A percentile compares a stretch with the other conserved stretches of the same genome.
These are phyloP conservation scores for Cryptococcus sp. DNA, from an alignment of 1,284 basidiomycete genomes.

Conservation along the genomic window DNA sequence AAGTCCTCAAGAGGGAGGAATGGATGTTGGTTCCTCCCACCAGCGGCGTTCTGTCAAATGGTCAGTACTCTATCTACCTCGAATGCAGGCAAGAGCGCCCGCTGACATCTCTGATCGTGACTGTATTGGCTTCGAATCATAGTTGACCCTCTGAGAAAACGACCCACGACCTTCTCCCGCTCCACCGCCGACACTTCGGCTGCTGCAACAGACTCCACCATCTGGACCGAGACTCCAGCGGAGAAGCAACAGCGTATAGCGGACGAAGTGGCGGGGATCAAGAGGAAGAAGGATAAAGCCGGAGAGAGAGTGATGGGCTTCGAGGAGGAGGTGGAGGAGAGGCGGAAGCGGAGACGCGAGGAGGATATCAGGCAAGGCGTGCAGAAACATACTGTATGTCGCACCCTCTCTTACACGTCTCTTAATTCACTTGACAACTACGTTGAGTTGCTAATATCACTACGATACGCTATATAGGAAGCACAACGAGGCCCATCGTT, in stretches of 20 bases:
- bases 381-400: constrained; percentile 74
- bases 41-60: constrained; percentile 69
- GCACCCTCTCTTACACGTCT: not conserved
- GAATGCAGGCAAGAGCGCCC: not conserved
- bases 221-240: constrained; percentile 92
- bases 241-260: constrained; percentile 79
- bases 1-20: constrained; percentile 76
- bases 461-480: constrained; percentile 6
- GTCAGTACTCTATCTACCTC: constrained; percentile 56
- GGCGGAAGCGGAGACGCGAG: constrained; percentile 62
- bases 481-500: constrained; percentile 64
- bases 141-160: constrained; percentile 73
- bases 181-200: constrained; percentile 45
- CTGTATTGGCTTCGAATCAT: constrained; percentile 13
- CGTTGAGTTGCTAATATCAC: too few species aligned
- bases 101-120: too few species aligned
- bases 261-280: constrained; percentile 83
- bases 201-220: constrained; percentile 55
- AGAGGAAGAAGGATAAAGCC: constrained; percentile 63
- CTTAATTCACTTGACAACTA: too few species aligned
- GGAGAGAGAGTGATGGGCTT: constrained; percentile 30
- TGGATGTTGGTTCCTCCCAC: constrained; percentile 94
- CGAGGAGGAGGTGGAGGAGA: constrained; percentile 56
- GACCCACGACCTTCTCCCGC: constrained; percentile 56
- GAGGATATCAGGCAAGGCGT: constrained; percentile 68